Evolutionary conservation across 2,329 filamentous ascomycete species (phyloP), one percentile per base, ranked within the genome.

Genomic region (Nemania bipapillata): DNA sequence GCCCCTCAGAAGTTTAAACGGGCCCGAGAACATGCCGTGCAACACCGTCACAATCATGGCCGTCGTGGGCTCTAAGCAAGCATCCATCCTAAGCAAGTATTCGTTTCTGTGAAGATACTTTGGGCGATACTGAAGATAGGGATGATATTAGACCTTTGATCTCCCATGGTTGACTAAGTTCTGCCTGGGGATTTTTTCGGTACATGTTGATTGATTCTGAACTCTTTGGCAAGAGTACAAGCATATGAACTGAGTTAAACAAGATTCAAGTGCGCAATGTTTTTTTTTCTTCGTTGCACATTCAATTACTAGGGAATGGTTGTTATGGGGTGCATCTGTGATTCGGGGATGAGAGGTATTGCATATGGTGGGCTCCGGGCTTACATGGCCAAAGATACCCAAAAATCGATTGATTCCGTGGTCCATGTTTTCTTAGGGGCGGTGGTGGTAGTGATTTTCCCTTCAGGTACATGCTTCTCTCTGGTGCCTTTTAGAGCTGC

Each of bases 21-120:
- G 11, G 77, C 76, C 28, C 77, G 75, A n/a, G 73, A 74, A 40
- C 81, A 83, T 68, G 70, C 81, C 40, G 82, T 83, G 75, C 78
- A 79, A 55, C 84, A 83, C 70, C 79, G 77, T 52, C 80, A 81
- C 45, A 61, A 65, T 42, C 65, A 71, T 40, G 65, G 55, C 55
- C 72, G 62, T 45, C 72, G 57, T 32, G 66, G 70, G 45, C 62
- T 65, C 20, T 75, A 70, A 65, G 49, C n/a, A 28, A 50, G 15
- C 26, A 47, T 47, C 8, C 4, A 49, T 40, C 57, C 9, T 58
- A 67, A 57, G 42, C 58, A 63, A 65, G 53, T 56, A 66, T 75
- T 63, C 73, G 60, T 72, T 76, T 74, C 74, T 66, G 63, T 76
- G 74, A 70, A 75, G 71, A 74, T 75, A 75, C 62, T 74, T 73